phyloP scores from a whole-genome alignment of 2,329 filamentous ascomycete species.

The Ramularia endophylla region DNA sequence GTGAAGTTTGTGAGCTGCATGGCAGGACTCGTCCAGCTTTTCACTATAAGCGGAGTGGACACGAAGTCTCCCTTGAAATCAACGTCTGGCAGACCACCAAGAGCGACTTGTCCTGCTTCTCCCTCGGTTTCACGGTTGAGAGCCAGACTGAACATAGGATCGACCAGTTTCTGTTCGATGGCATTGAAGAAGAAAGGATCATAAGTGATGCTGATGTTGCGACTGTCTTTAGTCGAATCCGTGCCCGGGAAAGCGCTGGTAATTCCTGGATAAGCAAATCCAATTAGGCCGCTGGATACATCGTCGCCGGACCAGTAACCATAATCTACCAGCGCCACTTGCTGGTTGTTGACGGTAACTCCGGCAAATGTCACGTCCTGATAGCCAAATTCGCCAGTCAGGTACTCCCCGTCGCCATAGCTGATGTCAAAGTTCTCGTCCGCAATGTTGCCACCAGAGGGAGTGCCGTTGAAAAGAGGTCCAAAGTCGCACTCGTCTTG shows the following conservation, averaged over 20 bases:
- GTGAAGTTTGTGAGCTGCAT: slow-evolving; percentile 20
- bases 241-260: slow-evolving; percentile 32
- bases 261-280: slow-evolving; percentile 43
- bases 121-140: slow-evolving; percentile 28
- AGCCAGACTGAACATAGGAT: slow-evolving; percentile 42
- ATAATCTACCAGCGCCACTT: slow-evolving; percentile 38
- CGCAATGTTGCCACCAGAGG: slow-evolving; percentile 28
- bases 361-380: slow-evolving; percentile 40
- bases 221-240: slow-evolving; percentile 15
- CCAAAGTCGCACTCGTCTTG: slow-evolving; percentile 14
- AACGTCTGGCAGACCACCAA: slow-evolving; percentile 43
- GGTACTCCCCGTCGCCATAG: slow-evolving; percentile 37
- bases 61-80: slow-evolving; percentile 1
- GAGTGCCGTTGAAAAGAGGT: slow-evolving; percentile 24
- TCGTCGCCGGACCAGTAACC: slow-evolving; percentile 26
- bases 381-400: slow-evolving; percentile 35
- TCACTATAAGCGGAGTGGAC: not conserved
- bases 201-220: slow-evolving; percentile 32
- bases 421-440: slow-evolving; percentile 37
- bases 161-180: slow-evolving; percentile 36
- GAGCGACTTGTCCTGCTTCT: slow-evolving; percentile 39
- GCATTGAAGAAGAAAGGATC: slow-evolving; percentile 40
- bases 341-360: slow-evolving; percentile 39
- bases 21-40: slow-evolving; percentile 9
- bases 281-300: slow-evolving; percentile 42